These are phyloP conservation scores for Schwanniomyces occidentalis DNA, from an alignment of 805 yeast genomes.

Conservation along the genomic window DNA sequence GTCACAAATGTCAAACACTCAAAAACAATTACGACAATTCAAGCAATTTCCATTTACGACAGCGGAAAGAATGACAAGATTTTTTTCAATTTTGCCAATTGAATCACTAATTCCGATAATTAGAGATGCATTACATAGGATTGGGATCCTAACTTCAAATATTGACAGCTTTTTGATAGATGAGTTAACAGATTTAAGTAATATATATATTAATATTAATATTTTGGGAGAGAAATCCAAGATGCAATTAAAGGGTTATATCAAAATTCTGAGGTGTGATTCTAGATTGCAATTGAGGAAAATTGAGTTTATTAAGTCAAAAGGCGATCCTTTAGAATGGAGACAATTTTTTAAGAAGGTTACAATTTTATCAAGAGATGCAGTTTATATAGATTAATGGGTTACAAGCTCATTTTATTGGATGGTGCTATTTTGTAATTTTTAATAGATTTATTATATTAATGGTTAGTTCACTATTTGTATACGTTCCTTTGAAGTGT, in stretches of 20 bases:
- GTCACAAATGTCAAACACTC: conserved; percentile 15
- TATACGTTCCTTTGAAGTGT: too few species aligned
- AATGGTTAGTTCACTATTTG: neutral
- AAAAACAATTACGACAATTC: conserved; percentile 4
- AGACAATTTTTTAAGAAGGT: conserved; percentile 61
- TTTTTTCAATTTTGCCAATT: conserved; percentile 47
- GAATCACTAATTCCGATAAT: conserved; percentile 44
- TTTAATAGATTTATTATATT: neutral
- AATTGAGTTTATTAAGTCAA: conserved; percentile 53
- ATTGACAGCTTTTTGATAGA: conserved; percentile 2
- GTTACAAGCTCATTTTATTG: neutral
- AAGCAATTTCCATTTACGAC: conserved; percentile 15
- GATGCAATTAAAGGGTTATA: conserved; percentile 46
- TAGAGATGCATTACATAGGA: conserved; percentile 40
- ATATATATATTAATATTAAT: conserved; percentile 6
- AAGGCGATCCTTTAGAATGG: conserved; percentile 77
- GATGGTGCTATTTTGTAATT: neutral
- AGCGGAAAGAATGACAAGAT: conserved; percentile 50
- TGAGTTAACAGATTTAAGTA: neutral
- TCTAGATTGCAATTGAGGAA: conserved; percentile 20
- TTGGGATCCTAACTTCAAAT: conserved; percentile 35
- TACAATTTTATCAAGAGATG: conserved; percentile 56
- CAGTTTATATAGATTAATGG: conserved; percentile 42
- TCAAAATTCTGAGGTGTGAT: conserved; percentile 43
- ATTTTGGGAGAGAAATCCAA: conserved; percentile 42